Conservation (phyloP, 2,329 filamentous ascomycete genomes). For the Sporothrix brasiliensis region DNA sequence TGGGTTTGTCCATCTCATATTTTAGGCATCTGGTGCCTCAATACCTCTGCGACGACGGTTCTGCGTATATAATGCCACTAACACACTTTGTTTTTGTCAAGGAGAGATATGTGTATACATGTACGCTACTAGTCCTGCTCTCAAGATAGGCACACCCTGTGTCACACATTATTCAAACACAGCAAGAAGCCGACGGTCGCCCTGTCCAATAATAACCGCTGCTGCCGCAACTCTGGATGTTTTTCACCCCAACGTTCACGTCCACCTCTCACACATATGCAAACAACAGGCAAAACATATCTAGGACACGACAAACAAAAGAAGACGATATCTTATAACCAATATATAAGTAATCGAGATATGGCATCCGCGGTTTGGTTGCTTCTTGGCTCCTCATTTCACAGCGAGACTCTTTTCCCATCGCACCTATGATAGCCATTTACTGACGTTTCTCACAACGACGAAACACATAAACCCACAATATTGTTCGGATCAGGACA, state of each 20-base stretch:
- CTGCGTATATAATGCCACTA: too few species aligned
- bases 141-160: background rate
- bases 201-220: background rate
- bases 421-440: background rate
- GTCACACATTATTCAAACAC: background rate
- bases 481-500: background rate
- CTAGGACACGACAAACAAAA: background rate
- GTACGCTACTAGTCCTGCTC: background rate
- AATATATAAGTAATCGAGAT: slow-evolving; percentile 23
- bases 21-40: too few species aligned
- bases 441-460: background rate
- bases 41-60: too few species aligned
- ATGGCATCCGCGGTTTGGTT: slow-evolving; percentile 10
- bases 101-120: background rate
- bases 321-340: slow-evolving; percentile 17
- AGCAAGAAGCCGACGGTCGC: background rate
- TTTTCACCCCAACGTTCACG: background rate
- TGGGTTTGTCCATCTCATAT: too few species aligned
- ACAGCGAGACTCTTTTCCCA: background rate
- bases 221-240: background rate
- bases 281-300: background rate
- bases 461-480: background rate
- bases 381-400: too few species aligned
- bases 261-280: background rate
- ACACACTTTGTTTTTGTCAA: background rate